Percentiles rank a stretch among this genome's conserved stretches.
Evolutionary conservation across 2,329 filamentous ascomycete species (phyloP).

Genomic region (Ophiostoma fasciatum): DNA sequence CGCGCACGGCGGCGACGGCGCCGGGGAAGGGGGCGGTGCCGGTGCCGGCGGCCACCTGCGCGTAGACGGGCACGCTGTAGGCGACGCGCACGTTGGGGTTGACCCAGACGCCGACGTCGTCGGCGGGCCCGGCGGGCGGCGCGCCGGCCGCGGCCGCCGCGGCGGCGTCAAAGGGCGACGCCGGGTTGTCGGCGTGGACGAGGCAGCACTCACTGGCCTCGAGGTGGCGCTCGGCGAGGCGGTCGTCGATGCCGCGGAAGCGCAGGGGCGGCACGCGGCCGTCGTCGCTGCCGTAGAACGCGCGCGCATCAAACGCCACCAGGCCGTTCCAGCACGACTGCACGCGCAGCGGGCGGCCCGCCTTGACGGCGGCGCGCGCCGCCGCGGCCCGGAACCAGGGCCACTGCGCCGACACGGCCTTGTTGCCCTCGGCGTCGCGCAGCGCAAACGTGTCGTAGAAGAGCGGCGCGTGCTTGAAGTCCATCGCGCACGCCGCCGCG

Average conservation of each 20-base stretch:
- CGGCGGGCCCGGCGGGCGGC: neutral
- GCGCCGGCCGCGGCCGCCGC: neutral
- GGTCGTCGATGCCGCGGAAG: constrained; percentile 50
- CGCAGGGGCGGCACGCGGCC: constrained; percentile 24
- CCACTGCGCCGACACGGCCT: constrained; percentile 37
- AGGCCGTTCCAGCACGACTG: constrained; percentile 57
- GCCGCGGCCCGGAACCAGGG: constrained; percentile 39
- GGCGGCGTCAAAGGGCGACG: constrained; percentile 19
- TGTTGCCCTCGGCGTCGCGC: constrained; percentile 37
- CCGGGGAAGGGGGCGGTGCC: constrained; percentile 30
- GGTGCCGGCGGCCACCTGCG: constrained; percentile 24
- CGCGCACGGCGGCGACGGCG: constrained; percentile 30
- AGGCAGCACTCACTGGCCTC: constrained; percentile 73
- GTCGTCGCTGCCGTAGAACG: constrained; percentile 25
- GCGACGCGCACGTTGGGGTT: constrained; percentile 57
- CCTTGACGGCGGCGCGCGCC: constrained; percentile 30
- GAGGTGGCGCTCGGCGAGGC: constrained; percentile 45
- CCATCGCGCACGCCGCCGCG: constrained; percentile 45
- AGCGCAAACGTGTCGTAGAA: constrained; percentile 50
- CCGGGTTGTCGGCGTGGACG: constrained; percentile 56
- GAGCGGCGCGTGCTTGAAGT: constrained; percentile 36
- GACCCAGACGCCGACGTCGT: constrained; percentile 42
- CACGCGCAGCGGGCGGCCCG: constrained; percentile 39
- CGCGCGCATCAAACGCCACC: constrained; percentile 27
- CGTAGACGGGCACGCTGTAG: constrained; percentile 41